phyloP scores from a whole-genome alignment of 371 early-diverging fungal species.

The Synchytrium microbalum region DNA sequence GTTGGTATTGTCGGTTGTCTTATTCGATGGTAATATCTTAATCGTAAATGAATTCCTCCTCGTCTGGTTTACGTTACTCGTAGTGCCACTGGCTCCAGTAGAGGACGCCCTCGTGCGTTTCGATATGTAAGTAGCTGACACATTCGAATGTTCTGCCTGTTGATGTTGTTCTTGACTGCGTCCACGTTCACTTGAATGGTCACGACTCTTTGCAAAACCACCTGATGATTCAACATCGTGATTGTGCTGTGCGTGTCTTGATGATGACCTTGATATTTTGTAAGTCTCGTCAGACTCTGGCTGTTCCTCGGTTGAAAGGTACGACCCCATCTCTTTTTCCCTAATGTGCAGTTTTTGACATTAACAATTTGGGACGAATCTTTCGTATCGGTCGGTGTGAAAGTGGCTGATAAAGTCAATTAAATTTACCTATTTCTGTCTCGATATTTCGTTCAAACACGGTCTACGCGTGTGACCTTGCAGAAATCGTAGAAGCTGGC shows the following conservation, averaged over 20 bases:
- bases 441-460: too few relatives aligned
- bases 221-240: background rate
- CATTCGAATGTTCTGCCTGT: background rate
- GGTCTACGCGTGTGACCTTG: too few relatives aligned
- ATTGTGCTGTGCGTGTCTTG: background rate
- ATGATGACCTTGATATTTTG: background rate
- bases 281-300: background rate
- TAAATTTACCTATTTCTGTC: too few relatives aligned
- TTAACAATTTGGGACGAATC: too few relatives aligned
- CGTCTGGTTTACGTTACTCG: background rate
- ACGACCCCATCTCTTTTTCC: conserved; percentile 2
- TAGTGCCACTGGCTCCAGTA: background rate
- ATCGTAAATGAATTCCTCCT: background rate
- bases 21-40: background rate
- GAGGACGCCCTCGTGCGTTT: background rate
- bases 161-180: too few relatives aligned
- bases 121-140: background rate
- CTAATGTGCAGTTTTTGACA: too few relatives aligned
- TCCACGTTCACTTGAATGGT: too few relatives aligned
- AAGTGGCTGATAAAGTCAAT: too few relatives aligned
- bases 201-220: too few relatives aligned
- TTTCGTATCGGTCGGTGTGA: too few relatives aligned
- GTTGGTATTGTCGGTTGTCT: background rate
- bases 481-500: too few relatives aligned
- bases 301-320: background rate